phyloP scores from a whole-genome alignment of 1,139 yeast genomes.

The Yamadazyma dendronema region DNA sequence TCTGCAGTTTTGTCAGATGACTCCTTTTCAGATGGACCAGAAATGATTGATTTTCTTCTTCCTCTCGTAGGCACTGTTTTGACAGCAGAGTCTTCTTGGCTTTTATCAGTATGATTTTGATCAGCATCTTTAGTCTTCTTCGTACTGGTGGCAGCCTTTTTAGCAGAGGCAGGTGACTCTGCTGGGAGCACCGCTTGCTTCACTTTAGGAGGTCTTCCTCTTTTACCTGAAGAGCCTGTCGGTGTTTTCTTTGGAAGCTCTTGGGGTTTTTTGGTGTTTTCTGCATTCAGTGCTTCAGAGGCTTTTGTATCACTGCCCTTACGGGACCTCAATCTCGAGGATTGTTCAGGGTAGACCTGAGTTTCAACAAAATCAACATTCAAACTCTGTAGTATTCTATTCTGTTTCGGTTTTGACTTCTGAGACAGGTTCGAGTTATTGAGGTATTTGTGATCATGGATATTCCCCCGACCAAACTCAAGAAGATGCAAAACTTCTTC shows the following conservation, averaged over 20 bases:
- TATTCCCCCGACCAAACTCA: neutral
- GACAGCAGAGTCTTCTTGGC: neutral
- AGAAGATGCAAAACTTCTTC: slow-evolving; percentile 1
- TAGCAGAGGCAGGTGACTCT: no score
- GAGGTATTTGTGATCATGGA: slow-evolving; percentile 2
- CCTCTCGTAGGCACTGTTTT: neutral
- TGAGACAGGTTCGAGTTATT: neutral
- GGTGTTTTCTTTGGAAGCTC: no score
- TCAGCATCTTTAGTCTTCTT: neutral
- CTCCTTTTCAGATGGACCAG: no score
- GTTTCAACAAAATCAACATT: slow-evolving; percentile 14
- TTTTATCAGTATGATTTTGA: neutral
- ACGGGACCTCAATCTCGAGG: neutral
- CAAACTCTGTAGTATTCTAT: slow-evolving; percentile 7
- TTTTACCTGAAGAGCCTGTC: no score
- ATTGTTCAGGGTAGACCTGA: slow-evolving; percentile 12
- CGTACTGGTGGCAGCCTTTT: neutral
- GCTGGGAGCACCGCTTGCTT: no score
- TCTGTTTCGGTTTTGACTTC: neutral
- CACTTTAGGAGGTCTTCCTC: no score
- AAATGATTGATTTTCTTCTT: neutral
- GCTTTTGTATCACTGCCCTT: neutral
- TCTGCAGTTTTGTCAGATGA: no score
- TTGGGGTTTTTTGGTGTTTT: no score
- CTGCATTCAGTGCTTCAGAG: no score